Conservation (phyloP, 2,329 filamentous ascomycete species). For the Zymoseptoria ardabiliae region DNA sequence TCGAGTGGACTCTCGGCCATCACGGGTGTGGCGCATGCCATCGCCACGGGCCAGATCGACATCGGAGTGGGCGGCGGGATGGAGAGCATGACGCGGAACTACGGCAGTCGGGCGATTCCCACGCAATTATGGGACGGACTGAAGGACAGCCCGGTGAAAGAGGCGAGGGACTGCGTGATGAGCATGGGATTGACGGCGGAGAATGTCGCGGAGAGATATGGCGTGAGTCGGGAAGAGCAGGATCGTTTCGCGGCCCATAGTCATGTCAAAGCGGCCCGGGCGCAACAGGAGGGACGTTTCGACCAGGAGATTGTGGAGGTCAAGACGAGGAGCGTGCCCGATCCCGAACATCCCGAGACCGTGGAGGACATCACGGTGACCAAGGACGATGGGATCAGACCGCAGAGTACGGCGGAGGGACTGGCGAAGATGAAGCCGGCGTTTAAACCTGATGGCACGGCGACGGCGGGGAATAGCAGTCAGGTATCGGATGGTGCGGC, state of each 20-base stretch:
- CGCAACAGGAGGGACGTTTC: slow-evolving; percentile 63
- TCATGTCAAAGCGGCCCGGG: slow-evolving; percentile 65
- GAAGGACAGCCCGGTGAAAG: slow-evolving; percentile 54
- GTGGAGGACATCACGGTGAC: slow-evolving; percentile 58
- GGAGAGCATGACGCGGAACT: slow-evolving; percentile 95
- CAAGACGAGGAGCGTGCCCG: slow-evolving; percentile 59
- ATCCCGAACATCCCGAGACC: slow-evolving; percentile 46
- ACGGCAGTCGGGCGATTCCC: slow-evolving; percentile 77
- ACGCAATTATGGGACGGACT: slow-evolving; percentile 71
- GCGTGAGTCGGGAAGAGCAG: slow-evolving; percentile 66
- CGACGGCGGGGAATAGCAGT: slow-evolving; percentile 77
- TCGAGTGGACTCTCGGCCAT: slow-evolving; percentile 71
- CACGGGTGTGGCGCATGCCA: slow-evolving; percentile 64
- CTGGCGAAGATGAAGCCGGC: slow-evolving; percentile 77
- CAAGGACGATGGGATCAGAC: slow-evolving; percentile 76
- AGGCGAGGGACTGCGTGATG: slow-evolving; percentile 84
- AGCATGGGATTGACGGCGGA: slow-evolving; percentile 86
- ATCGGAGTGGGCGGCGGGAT: slow-evolving; percentile 78
- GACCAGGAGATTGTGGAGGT: slow-evolving; percentile 75
- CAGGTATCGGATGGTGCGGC: slow-evolving; percentile 87
- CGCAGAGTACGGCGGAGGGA: slow-evolving; percentile 59
- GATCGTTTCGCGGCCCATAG: slow-evolving; percentile 72
- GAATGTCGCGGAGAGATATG: slow-evolving; percentile 75
- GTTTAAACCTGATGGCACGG: slow-evolving; percentile 65
- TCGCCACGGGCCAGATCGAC: slow-evolving; percentile 65